Conservation (phyloP, 208 protist species). For the Lotmaria passim region DNA sequence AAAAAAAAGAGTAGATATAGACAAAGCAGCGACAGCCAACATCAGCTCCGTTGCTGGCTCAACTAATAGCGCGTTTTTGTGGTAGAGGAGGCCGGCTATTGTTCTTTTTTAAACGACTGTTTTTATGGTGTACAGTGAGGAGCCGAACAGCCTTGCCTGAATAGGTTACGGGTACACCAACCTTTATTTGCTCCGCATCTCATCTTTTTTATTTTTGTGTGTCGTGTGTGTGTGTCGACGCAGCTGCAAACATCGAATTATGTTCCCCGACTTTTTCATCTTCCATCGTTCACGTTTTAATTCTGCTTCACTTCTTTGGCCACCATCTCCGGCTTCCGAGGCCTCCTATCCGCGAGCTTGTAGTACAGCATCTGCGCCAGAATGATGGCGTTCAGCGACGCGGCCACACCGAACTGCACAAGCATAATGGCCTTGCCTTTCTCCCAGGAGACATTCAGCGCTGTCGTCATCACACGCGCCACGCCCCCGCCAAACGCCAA, state of each 20-base stretch:
- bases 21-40: too few relatives aligned
- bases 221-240: too few relatives aligned
- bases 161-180: too few relatives aligned
- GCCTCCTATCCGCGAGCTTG: conserved; percentile 18
- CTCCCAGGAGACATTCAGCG: conserved; percentile 81
- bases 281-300: neutral
- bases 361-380: conserved; percentile 79
- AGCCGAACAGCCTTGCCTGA: too few relatives aligned
- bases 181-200: too few relatives aligned
- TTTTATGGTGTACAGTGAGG: too few relatives aligned
- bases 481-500: conserved; percentile 75
- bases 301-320: neutral
- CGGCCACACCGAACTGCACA: conserved; percentile 61
- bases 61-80: too few relatives aligned
- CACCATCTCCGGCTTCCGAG: neutral
- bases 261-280: neutral
- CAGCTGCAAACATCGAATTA: neutral
- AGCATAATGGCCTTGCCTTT: conserved; percentile 80
- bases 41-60: too few relatives aligned
- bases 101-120: too few relatives aligned
- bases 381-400: conserved; percentile 67
- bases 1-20: too few relatives aligned
- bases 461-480: conserved; percentile 78
- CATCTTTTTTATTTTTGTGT: too few relatives aligned
- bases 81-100: too few relatives aligned